phyloP scores from a whole-genome alignment of 495 filamentous ascomycete species.

The Aspergillus sparsus region DNA sequence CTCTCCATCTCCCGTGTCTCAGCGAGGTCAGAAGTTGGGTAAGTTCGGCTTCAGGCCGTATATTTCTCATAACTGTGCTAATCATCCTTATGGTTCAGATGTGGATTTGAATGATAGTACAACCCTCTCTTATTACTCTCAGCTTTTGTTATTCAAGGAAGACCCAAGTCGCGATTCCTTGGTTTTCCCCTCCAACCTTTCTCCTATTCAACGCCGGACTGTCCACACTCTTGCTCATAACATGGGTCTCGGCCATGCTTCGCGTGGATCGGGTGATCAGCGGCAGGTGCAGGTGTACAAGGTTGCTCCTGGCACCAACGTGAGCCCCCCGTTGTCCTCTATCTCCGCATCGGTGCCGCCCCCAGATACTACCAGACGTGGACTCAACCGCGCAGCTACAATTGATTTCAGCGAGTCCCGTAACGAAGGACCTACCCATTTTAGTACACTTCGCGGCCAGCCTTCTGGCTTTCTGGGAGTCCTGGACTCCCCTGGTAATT shows the following conservation, averaged over 20 bases:
- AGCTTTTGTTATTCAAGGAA: constrained; percentile 86
- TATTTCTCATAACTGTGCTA: constrained; percentile 26
- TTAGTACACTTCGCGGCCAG: constrained; percentile 74
- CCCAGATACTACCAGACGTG: constrained; percentile 73
- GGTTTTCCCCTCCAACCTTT: constrained; percentile 76
- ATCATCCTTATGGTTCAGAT: constrained; percentile 45
- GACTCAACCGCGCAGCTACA: constrained; percentile 90
- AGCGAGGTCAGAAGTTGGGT: constrained; percentile 64
- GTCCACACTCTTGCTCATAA: constrained; percentile 95
- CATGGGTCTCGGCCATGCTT: constrained; percentile 87
- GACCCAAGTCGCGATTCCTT: constrained; percentile 73
- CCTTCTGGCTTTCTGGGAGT: constrained; percentile 77
- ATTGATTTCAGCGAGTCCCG: constrained; percentile 95
- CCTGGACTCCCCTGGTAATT: constrained; percentile 75
- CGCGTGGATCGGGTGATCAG: constrained; percentile 80
- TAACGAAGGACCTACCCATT: constrained; percentile 64
- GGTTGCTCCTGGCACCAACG: constrained; percentile 57
- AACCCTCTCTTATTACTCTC: constrained; percentile 83
- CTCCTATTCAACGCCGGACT: constrained; percentile 79
- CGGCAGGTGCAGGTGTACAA: constrained; percentile 89
- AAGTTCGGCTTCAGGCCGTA: constrained; percentile 25
- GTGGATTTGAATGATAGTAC: constrained; percentile 91
- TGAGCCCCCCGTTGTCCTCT: constrained; percentile 62
- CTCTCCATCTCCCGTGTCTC: constrained; percentile 71
- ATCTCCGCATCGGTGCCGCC: constrained; percentile 64